These are phyloP conservation scores for Knoxia roxburghii DNA, from an alignment of 257 asterid species.

Conservation along the genomic window DNA sequence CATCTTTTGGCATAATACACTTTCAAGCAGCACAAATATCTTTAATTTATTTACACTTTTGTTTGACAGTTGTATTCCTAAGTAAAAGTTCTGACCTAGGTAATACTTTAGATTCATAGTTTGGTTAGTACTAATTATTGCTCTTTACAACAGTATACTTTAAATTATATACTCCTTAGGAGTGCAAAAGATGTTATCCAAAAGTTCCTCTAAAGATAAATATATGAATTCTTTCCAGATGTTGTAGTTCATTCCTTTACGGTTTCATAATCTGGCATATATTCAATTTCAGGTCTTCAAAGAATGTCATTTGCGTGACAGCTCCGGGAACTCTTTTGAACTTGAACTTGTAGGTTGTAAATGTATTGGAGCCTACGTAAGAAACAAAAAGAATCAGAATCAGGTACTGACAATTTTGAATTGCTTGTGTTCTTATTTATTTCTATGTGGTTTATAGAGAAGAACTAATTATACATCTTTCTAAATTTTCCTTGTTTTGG, in stretches of 20 bases:
- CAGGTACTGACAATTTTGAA: constrained; percentile 42
- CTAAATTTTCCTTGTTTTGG: constrained; percentile 17
- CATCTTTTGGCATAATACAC: background rate
- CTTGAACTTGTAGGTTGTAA: constrained; percentile 74
- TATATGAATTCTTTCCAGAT: background rate
- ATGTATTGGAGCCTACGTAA: constrained; percentile 92
- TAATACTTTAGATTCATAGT: background rate
- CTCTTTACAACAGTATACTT: no score
- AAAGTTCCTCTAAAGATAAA: background rate
- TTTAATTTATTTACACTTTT: no score
- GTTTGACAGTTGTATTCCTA: background rate
- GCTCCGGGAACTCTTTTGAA: constrained; percentile 60
- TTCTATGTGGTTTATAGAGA: background rate
- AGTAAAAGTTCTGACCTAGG: background rate
- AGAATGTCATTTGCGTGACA: constrained; percentile 52
- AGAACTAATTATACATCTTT: background rate
- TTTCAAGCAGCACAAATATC: background rate
- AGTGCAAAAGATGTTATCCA: background rate
- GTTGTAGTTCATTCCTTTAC: background rate
- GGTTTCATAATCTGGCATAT: constrained; percentile 11
- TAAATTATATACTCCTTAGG: background rate
- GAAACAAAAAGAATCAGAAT: constrained; percentile 83
- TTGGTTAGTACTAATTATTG: background rate
- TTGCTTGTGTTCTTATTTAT: background rate
- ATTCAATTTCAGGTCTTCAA: constrained; percentile 53